Conservation (phyloP, 768 basidiomycete species). For the Rhodotorula toruloides region DNA sequence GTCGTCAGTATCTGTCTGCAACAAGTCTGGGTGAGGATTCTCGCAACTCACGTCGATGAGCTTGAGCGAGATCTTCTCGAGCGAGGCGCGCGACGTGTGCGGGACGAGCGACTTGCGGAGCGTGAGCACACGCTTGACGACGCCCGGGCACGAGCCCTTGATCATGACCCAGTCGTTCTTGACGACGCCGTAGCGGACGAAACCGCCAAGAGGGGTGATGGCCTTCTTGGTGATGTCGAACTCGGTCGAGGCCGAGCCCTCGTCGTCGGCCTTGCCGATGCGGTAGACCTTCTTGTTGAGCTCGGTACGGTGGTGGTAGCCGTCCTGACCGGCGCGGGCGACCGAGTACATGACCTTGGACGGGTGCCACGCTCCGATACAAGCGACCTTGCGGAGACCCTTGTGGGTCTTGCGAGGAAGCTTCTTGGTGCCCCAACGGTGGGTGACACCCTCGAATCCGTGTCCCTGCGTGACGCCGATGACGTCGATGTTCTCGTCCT, state of each 20-base stretch:
- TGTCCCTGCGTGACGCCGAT: conserved; percentile 99
- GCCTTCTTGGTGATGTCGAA: conserved; percentile 86
- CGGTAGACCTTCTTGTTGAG: conserved; percentile 99
- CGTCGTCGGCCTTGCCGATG: conserved; percentile 71
- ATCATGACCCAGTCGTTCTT: conserved; percentile 97
- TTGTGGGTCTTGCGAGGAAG: conserved; percentile 98
- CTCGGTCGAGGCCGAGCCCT: conserved; percentile 83
- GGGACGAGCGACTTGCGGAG: conserved; percentile 95
- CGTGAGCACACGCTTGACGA: conserved; percentile 96
- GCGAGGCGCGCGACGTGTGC: conserved; percentile 88
- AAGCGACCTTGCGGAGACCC: conserved; percentile 99
- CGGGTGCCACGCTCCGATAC: conserved; percentile 98
- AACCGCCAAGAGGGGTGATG: conserved; percentile 90
- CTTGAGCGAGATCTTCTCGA: conserved; percentile 71
- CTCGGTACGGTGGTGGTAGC: conserved; percentile 85
- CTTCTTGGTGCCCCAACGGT: conserved; percentile 99
- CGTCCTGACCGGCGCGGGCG: conserved; percentile 97
- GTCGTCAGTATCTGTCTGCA: not conserved
- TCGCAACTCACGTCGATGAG: conserved; percentile 6
- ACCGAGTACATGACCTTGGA: conserved; percentile 99
- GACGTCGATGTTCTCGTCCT: conserved; percentile 91
- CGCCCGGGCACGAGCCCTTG: conserved; percentile 92
- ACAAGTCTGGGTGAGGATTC: not conserved
- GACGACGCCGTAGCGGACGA: conserved; percentile 97
- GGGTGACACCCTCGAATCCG: conserved; percentile 98